Conservation (phyloP, 768 basidiomycete genomes). For the Dictyophora rubrovolvata region DNA sequence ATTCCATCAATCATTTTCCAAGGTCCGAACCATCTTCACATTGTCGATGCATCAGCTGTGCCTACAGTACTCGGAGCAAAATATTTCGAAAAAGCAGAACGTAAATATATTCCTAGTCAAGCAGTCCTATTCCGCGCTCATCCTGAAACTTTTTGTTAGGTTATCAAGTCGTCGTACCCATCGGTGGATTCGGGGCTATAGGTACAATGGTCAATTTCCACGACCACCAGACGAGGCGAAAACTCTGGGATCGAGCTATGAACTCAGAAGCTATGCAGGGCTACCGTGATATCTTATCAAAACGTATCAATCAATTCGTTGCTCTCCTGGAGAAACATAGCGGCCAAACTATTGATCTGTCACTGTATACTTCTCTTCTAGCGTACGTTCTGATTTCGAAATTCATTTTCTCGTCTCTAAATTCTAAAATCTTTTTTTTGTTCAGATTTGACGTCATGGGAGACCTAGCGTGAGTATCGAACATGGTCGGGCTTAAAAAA, state of each 20-base stretch:
- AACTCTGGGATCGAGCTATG: conserved; percentile 42
- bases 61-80: background rate
- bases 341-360: background rate
- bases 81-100: background rate
- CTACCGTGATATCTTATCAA: conserved; percentile 31
- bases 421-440: background rate
- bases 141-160: background rate
- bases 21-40: conserved; percentile 2
- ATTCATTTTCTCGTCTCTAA: background rate
- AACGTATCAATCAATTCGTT: conserved; percentile 31
- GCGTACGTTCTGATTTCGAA: background rate
- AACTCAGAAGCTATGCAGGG: conserved; percentile 35
- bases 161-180: background rate
- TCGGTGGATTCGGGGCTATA: background rate
- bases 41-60: background rate
- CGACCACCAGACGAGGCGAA: conserved; percentile 35
- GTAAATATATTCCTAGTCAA: background rate
- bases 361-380: background rate
- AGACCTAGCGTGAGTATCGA: background rate
- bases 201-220: conserved; percentile 19
- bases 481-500: background rate
- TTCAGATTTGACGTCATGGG: conserved; percentile 10
- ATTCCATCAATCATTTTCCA: background rate
- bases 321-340: conserved; percentile 19
- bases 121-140: background rate